Evolutionary conservation across 192 early-diverging fungal genomes (phyloP).

Genomic region (Backusella luteola): DNA sequence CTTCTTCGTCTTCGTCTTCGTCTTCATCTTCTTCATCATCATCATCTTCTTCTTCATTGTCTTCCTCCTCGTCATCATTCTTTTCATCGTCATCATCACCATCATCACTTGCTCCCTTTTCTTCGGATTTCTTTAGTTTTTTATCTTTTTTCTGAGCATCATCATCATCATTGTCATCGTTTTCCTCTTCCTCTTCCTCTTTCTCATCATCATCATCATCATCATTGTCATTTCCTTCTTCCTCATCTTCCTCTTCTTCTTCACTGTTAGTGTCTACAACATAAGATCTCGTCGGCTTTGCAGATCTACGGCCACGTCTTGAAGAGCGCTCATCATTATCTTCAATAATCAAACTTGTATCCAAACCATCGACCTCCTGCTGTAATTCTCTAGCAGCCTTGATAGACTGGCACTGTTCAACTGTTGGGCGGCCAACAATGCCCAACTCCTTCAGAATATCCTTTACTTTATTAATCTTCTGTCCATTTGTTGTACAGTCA

Average conservation of each 20-base stretch:
- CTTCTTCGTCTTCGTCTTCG: neutral
- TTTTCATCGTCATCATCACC: neutral
- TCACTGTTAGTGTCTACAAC: constrained; percentile 22
- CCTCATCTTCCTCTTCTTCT: constrained; percentile 18
- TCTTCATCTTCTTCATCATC: neutral
- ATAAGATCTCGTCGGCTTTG: neutral
- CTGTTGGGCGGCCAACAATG: constrained; percentile 52
- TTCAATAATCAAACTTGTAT: constrained; percentile 33
- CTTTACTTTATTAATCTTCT: constrained; percentile 49
- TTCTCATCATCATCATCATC: constrained; percentile 5
- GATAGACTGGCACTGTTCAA: constrained; percentile 56
- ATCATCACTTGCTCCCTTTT: neutral
- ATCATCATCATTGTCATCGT: neutral
- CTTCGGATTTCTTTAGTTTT: neutral
- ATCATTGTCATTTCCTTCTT: constrained; percentile 10
- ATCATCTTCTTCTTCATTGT: neutral
- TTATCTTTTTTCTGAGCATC: neutral
- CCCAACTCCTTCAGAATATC: constrained; percentile 43
- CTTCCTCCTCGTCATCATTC: neutral
- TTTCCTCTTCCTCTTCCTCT: neutral
- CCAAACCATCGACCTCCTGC: constrained; percentile 50
- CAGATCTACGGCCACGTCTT: neutral
- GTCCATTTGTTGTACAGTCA: constrained; percentile 33
- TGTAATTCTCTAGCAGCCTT: constrained; percentile 53
- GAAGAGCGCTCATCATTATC: neutral